Conservation (phyloP, 2,329 filamentous ascomycete species). For the Clonostachys byssicola region DNA sequence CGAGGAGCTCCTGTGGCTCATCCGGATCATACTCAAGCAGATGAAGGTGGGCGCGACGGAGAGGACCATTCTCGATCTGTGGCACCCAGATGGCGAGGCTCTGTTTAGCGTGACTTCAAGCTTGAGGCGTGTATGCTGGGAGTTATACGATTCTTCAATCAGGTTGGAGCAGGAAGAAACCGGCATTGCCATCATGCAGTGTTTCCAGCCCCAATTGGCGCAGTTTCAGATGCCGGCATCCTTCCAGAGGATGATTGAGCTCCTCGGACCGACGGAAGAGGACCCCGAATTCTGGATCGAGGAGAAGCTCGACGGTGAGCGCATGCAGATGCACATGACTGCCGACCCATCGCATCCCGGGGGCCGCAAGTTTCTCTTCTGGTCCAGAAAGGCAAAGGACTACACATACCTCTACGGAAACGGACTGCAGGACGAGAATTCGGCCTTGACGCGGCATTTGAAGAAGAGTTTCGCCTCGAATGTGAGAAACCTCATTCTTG, state of each 20-base stretch:
- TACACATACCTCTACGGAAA: conserved; percentile 93
- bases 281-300: conserved; percentile 91
- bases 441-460: conserved; percentile 76
- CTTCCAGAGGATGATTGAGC: conserved; percentile 75
- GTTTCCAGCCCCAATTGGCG: conserved; percentile 92
- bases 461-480: conserved; percentile 70
- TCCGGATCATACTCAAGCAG: conserved; percentile 84
- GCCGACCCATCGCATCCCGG: conserved; percentile 65
- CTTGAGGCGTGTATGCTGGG: conserved; percentile 89
- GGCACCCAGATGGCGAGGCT: conserved; percentile 73
- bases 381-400: conserved; percentile 94
- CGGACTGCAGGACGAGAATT: conserved; percentile 67
- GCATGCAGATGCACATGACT: conserved; percentile 93
- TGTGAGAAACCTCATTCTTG: conserved; percentile 83
- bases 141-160: conserved; percentile 70
- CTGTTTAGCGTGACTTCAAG: conserved; percentile 90
- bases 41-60: conserved; percentile 76
- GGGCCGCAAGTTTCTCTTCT: conserved; percentile 76
- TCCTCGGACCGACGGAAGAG: conserved; percentile 60
- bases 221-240: conserved; percentile 79
- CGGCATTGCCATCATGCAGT: conserved; percentile 81
- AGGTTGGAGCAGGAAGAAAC: conserved; percentile 72
- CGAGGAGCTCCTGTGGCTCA: conserved; percentile 89
- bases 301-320: conserved; percentile 94
- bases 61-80: conserved; percentile 79